Base-by-base conservation (phyloP, 140 eudicot species). In the Anethum foeniculum region DNA sequence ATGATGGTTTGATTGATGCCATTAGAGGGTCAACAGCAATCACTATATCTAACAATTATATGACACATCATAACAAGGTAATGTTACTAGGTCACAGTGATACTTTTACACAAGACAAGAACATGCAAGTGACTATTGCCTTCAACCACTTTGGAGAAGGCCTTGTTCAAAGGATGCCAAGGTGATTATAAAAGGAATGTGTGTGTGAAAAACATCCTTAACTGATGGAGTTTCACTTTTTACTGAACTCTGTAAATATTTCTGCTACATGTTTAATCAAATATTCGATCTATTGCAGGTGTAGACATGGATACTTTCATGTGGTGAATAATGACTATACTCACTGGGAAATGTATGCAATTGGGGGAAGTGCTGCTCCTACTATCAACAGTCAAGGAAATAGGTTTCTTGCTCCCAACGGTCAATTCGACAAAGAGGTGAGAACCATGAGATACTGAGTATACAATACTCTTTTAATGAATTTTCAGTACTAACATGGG, bases 101-200 rank as follows among this genome's bases (percentile, higher is more conserved):
- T 58, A 60, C 71, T 10, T 82, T 4, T 21, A 69, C 80, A 3
- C 72, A 49, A 25, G 89, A 86, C 84, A 83, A 80, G 85, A 86
- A 83, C 56, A 86, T 86, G 89, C 89, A 86, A 25, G 89, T 86
- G 27, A 86, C 89, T 36, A 83, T 86, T 34, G 89, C 89, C 25
- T 86, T 86, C 64, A 86, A 86, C 85, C 89, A 86, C 71, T 86
- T 86, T 76, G 89, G 86, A 49, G 89, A 86, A 80, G 89, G 89
- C 54, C 86, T 91, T 80, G 93, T 91, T 1, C 96, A 91, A 75
- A 87, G 96, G 80, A 91, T 91, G 96, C 96, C 96, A 49, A 89
- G 96, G 93, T 89, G 86, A 72, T 60, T 60, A 27, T 23, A 4
- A 36, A 25, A 75, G 18, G 1, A 19, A 39, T 18, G 43, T 25